Evolutionary conservation across 2,329 filamentous ascomycete genomes (phyloP), one percentile per base, ranked within the genome.

Genomic region (Aotearoamyces nothofagi): DNA sequence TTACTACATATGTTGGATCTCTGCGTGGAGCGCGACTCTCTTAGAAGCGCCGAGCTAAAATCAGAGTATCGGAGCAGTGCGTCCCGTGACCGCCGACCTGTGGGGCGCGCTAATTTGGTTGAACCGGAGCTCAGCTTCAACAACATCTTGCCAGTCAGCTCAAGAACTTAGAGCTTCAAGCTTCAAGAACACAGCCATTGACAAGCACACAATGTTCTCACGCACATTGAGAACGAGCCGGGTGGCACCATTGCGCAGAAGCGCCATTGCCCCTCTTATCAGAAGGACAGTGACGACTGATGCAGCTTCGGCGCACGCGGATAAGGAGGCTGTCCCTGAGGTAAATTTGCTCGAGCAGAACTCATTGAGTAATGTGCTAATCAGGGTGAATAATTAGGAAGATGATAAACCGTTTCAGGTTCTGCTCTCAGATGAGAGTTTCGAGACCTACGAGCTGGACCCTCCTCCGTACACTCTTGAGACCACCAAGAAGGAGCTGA

Each of bases 391-490:
- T 17, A 12, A 9, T 30, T 52, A 92, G 84, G 80, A 86, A 57
- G 86, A 94, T 57, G 83, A 94, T 51, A 80, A 92, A 69, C 73
- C 75, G 42, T 96, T 98, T 66, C 72, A 78, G 50, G 73, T 98
- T 55, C 78, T 74, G 51, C 78, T 98, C 56, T 92, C 83, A 56
- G 83, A 94, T 56, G 87, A 96, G 78, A 87, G 82, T 65, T 98
- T 96, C 65, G 90, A 98, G 72, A 94, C 90, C 34, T 98, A 96
- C 64, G 84, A 94, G 67, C 73, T 98, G 54, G 90, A 98, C 62
- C 86, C 87, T 46, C 90, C 90, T 42, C 66, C 83, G 34, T 94
- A 94, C 69, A 86, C 81, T 39, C 63, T 98, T 46, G 67, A 92
- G 49, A 81, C 84, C 40, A 96, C 87, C 51, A 98, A 98, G 77